A percentile compares a stretch with the other conserved stretches of the same genome.
phyloP scores from a whole-genome alignment of 2,329 filamentous ascomycete species.

The Cryphonectria nitschkei region DNA sequence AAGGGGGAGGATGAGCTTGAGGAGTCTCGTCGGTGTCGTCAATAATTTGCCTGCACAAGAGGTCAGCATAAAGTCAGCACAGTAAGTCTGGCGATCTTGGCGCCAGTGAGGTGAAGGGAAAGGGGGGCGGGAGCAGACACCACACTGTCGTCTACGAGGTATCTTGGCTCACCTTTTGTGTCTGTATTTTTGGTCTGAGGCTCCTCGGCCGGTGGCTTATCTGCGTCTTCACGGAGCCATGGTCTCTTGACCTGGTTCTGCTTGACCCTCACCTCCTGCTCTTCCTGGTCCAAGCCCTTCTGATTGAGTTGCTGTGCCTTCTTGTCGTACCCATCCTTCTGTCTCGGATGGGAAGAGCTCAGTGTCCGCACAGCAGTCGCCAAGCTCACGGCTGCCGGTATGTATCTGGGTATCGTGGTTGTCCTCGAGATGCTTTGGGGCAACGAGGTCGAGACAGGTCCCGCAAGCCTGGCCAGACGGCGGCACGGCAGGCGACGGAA shows the following conservation, averaged over 20 bases:
- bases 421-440: background rate
- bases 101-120: no score
- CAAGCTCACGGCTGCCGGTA: background rate
- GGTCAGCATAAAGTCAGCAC: conserved; percentile 13
- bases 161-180: conserved; percentile 36
- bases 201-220: conserved; percentile 39
- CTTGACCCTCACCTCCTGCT: conserved; percentile 49
- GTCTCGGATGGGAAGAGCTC: conserved; percentile 1
- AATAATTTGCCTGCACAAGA: conserved; percentile 67
- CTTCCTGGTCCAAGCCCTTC: conserved; percentile 41
- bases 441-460: conserved; percentile 10
- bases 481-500: conserved; percentile 31
- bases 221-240: conserved; percentile 67
- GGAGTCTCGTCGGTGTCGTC: conserved; percentile 77
- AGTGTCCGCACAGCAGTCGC: conserved; percentile 4
- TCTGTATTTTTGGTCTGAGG: conserved; percentile 34
- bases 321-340: conserved; percentile 31
- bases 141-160: background rate
- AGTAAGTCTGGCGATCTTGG: no score
- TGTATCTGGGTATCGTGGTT: background rate
- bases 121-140: background rate
- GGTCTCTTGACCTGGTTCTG: conserved; percentile 63
- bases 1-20: conserved; percentile 81
- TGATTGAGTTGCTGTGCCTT: conserved; percentile 39
- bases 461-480: conserved; percentile 30